Evolutionary conservation across 306 rosid genomes (phyloP).

Genomic region (Quercus engelmannii): DNA sequence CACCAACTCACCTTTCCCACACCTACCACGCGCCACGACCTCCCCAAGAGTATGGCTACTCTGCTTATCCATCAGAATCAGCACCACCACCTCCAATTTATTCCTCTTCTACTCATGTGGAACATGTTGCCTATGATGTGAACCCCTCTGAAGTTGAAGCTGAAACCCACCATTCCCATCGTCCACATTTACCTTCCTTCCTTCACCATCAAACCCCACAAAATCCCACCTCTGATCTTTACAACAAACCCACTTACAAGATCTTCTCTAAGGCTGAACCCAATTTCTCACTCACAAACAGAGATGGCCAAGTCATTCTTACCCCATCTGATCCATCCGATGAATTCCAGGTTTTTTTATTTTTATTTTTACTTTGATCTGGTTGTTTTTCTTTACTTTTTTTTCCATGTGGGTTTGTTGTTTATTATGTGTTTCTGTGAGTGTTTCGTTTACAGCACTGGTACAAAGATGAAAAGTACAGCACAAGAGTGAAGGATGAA

Average conservation of each 20-base stretch:
- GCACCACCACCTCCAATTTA: slow-evolving; percentile 30
- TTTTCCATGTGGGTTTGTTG: not conserved
- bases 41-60: slow-evolving; percentile 24
- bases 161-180: slow-evolving; percentile 18
- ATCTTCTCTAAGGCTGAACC: slow-evolving; percentile 50
- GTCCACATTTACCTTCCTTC: slow-evolving; percentile 28
- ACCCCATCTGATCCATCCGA: slow-evolving; percentile 47
- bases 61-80: slow-evolving; percentile 12
- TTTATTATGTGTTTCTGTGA: not conserved
- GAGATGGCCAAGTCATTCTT: slow-evolving; percentile 54
- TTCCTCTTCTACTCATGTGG: slow-evolving; percentile 6
- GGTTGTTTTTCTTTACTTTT: not conserved
- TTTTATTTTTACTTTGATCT: not conserved
- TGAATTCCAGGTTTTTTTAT: slow-evolving; percentile 43
- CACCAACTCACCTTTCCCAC: slow-evolving; percentile 21
- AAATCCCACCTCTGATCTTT: not conserved
- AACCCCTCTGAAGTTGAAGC: slow-evolving; percentile 4
- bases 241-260: slow-evolving; percentile 41
- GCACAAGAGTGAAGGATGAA: slow-evolving; percentile 75
- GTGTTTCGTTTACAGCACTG: slow-evolving; percentile 55
- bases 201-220: slow-evolving; percentile 35
- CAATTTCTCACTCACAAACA: slow-evolving; percentile 48
- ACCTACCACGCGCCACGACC: slow-evolving; percentile 26
- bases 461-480: slow-evolving; percentile 85
- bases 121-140: slow-evolving; percentile 34